phyloP scores from a whole-genome alignment of 2,329 filamentous ascomycete genomes.

The Mycosphaerella arachidis region DNA sequence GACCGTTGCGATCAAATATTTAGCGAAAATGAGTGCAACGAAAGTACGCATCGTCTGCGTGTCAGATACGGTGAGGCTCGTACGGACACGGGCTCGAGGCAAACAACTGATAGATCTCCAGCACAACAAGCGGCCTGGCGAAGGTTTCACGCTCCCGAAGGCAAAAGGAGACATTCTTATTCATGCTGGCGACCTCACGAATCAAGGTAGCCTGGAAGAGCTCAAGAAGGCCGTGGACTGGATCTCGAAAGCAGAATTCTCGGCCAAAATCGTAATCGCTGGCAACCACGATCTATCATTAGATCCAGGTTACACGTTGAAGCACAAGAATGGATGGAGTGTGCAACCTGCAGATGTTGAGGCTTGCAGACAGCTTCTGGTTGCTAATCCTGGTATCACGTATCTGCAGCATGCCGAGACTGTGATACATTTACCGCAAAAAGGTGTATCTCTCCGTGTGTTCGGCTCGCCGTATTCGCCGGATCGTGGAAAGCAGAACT shows the following conservation, averaged over 20 bases:
- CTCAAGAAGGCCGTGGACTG: slow-evolving; percentile 60
- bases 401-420: slow-evolving; percentile 60
- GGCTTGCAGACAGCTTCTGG: slow-evolving; percentile 53
- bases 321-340: slow-evolving; percentile 28
- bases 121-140: slow-evolving; percentile 56
- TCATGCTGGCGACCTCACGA: slow-evolving; percentile 72
- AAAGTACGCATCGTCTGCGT: slow-evolving; percentile 67
- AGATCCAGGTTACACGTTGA: slow-evolving; percentile 40
- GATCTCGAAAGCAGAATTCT: slow-evolving; percentile 64
- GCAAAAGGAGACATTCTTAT: slow-evolving; percentile 70
- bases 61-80: slow-evolving; percentile 53
- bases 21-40: background rate
- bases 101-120: background rate
- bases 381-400: slow-evolving; percentile 49
- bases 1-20: background rate
- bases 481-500: slow-evolving; percentile 37
- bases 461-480: slow-evolving; percentile 69
- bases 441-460: slow-evolving; percentile 58
- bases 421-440: slow-evolving; percentile 55
- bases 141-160: slow-evolving; percentile 58
- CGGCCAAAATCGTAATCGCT: slow-evolving; percentile 66
- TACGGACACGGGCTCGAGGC: slow-evolving; percentile 1
- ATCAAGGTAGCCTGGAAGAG: slow-evolving; percentile 58
- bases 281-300: slow-evolving; percentile 76
- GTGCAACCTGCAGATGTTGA: slow-evolving; percentile 42